phyloP scores from a whole-genome alignment of 495 filamentous ascomycete species.

The Umbilicaria muhlenbergii region DNA sequence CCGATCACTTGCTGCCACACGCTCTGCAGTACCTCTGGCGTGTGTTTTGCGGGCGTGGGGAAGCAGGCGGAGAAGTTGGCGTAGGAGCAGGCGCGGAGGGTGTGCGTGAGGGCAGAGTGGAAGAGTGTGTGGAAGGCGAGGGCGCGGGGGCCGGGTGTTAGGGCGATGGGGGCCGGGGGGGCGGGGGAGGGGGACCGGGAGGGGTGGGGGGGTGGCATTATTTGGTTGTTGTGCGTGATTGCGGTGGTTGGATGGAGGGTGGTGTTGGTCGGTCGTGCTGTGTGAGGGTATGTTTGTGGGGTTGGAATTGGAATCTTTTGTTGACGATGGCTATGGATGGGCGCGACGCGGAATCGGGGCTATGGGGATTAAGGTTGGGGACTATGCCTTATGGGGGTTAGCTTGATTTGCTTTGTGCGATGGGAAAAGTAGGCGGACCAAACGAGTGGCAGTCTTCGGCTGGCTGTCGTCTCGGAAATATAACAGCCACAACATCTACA shows the following conservation, averaged over 20 bases:
- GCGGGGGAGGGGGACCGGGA: conserved; percentile 33
- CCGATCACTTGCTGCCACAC: conserved; percentile 59
- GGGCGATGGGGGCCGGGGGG: conserved; percentile 37
- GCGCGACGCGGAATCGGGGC: too few relatives aligned
- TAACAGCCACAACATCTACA: too few relatives aligned
- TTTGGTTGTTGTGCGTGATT: conserved; percentile 1
- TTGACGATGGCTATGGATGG: too few relatives aligned
- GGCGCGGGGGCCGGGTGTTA: conserved; percentile 62
- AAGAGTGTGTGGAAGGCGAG: conserved; percentile 55
- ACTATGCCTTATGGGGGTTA: too few relatives aligned
- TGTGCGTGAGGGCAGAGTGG: conserved; percentile 47
- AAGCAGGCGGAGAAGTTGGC: conserved; percentile 77
- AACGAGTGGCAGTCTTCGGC: too few relatives aligned
- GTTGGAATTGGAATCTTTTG: too few relatives aligned
- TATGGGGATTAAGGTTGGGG: too few relatives aligned
- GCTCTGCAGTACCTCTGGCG: conserved; percentile 46
- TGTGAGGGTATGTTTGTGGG: conserved; percentile 2
- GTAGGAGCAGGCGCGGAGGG: conserved; percentile 57
- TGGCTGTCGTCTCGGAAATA: too few relatives aligned
- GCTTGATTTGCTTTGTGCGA: too few relatives aligned
- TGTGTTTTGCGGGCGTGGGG: conserved; percentile 59
- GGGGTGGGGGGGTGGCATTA: background rate
- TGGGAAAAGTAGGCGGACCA: too few relatives aligned
- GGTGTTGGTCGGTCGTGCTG: conserved; percentile 1
- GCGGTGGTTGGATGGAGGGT: background rate